These are phyloP conservation scores for Geosmithia putterillii DNA, from an alignment of 2,329 filamentous ascomycete species.

Conservation along the genomic window DNA sequence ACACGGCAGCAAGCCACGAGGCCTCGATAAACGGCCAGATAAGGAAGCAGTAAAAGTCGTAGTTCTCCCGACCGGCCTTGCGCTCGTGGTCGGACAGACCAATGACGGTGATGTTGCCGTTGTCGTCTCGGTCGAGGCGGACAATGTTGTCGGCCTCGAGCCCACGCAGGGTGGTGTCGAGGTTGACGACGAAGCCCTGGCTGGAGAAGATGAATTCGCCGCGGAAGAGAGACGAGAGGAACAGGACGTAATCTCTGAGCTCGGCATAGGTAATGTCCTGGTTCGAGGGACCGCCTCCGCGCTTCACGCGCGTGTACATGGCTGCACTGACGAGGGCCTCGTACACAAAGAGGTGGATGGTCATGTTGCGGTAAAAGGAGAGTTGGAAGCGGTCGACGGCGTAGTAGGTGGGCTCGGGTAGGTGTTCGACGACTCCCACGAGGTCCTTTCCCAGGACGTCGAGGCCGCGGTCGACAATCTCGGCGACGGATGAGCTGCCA, in stretches of 20 bases:
- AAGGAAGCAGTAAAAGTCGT: constrained; percentile 96
- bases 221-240: constrained; percentile 86
- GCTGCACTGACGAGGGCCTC: constrained; percentile 82
- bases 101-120: constrained; percentile 48
- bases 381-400: constrained; percentile 94
- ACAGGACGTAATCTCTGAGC: constrained; percentile 68
- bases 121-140: constrained; percentile 44
- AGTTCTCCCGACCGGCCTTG: constrained; percentile 76
- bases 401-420: constrained; percentile 87
- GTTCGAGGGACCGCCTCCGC: constrained; percentile 70
- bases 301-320: constrained; percentile 85
- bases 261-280: constrained; percentile 69
- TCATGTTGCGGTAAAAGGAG: constrained; percentile 99
- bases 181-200: constrained; percentile 67
- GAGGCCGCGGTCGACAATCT: constrained; percentile 78
- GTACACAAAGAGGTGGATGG: constrained; percentile 92
- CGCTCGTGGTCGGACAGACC: constrained; percentile 70
- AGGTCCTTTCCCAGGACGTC: constrained; percentile 86
- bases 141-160: constrained; percentile 74
- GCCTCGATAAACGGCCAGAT: constrained; percentile 98
- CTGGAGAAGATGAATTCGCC: constrained; percentile 95
- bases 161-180: constrained; percentile 65
- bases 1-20: constrained; percentile 81
- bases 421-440: constrained; percentile 64
- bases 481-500: constrained; percentile 62